These are phyloP conservation scores for Daldinia grandis DNA, from an alignment of 495 filamentous ascomycete species.

Conservation along the genomic window DNA sequence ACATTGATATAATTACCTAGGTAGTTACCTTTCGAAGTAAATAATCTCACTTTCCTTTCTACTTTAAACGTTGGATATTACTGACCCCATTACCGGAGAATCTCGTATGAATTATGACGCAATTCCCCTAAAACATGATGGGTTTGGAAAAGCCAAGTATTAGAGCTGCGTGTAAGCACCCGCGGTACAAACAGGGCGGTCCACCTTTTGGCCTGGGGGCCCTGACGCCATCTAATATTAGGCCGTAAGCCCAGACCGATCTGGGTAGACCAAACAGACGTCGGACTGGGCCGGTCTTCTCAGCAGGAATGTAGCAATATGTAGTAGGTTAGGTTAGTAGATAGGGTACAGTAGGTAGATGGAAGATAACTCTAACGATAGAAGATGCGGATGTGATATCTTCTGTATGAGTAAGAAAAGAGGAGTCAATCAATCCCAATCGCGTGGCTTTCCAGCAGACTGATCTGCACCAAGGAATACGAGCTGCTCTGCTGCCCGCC, in stretches of 20 bases:
- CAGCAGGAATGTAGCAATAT: constrained; percentile 3
- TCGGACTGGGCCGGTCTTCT: background rate
- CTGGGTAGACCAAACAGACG: constrained; percentile 5
- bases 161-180: constrained; percentile 28
- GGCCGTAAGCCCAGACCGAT: constrained; percentile 14
- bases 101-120: constrained; percentile 31
- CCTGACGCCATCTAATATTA: constrained; percentile 32
- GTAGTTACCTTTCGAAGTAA: background rate
- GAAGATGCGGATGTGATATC: background rate
- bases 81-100: background rate
- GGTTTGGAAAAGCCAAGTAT: constrained; percentile 12
- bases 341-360: background rate
- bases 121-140: constrained; percentile 18
- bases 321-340: no score
- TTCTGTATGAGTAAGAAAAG: background rate
- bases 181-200: constrained; percentile 30
- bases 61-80: background rate
- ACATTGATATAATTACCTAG: background rate
- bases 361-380: background rate
- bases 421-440: constrained; percentile 38
- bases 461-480: constrained; percentile 33
- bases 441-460: constrained; percentile 33
- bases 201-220: constrained; percentile 31
- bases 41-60: background rate
- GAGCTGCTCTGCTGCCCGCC: constrained; percentile 17